Evolutionary conservation across 352 stramenopile genomes (phyloP), one percentile per base, ranked within the genome.

Genomic region (Phytophthora hybrid): DNA sequence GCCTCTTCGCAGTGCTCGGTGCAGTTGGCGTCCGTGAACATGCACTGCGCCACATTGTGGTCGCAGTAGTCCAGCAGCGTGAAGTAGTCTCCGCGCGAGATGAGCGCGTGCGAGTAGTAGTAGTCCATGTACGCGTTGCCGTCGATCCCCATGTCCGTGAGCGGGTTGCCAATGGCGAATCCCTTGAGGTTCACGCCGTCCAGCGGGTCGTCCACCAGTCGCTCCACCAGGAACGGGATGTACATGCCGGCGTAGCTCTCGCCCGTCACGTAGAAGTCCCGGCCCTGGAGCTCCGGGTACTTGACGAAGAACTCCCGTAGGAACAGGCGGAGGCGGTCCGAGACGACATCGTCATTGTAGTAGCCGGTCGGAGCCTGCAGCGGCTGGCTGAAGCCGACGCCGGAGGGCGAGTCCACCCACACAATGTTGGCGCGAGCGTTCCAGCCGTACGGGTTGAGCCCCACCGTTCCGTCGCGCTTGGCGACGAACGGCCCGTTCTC

Each of bases 161-260:
- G 79, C 5, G 85, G 84, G 71, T 94, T 94, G 16, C 88, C 88
- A 65, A 94, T 91, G 7, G 85, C 84, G 59, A 94, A 84, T 18
- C 88, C 88, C 56, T 87, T 76, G n/a, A 93, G 68, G 32, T 83
- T 81, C 32, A 92, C 78, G 14, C 69, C 77, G 4, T 75, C 56
- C 10, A 91, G 46, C 5, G 85, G 84, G 49, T 81, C 70, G 26
- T 83, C 71, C 18, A 96, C 69, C 18, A 97, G 74, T 63, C 77
- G 63, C 56, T 92, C 69, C 13, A 93, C 89, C 9, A 97, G 66
- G 69, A 81, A 95, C 32, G 91, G 91, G 47, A 97, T 88, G 79
- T 98, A 97, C 63, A 97, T 86, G 13, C 92, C 92, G 32, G 85
- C 92, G 75, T 97, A 97, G 58, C 83, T 95, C 82, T 98, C 93